phyloP scores from a whole-genome alignment of 176 grass and related monocot genomes.

The Zea luxurians region DNA sequence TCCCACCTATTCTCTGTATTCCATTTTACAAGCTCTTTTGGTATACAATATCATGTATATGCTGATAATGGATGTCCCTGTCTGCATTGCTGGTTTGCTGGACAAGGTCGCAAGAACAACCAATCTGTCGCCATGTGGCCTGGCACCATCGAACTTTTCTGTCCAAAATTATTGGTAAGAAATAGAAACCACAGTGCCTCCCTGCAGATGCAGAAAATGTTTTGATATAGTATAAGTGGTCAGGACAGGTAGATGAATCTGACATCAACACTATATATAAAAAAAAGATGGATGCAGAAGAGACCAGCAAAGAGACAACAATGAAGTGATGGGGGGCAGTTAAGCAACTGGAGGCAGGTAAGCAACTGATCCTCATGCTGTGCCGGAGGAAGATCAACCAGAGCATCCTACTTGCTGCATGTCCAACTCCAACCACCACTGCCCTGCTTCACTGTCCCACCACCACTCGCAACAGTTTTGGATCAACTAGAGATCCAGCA shows the following conservation, averaged over 20 bases:
- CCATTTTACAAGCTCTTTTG: neutral
- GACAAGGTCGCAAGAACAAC: slow-evolving; percentile 9
- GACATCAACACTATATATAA: neutral
- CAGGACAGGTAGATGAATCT: slow-evolving; percentile 21
- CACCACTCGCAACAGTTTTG: neutral
- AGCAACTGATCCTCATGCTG: slow-evolving; percentile 3
- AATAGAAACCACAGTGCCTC: neutral
- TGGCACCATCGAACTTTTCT: neutral
- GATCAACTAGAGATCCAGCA: slow-evolving; percentile 1
- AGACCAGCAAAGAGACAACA: neutral
- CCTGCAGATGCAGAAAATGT: neutral
- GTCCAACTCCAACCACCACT: slow-evolving; percentile 15
- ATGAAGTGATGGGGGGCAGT: slow-evolving; percentile 9
- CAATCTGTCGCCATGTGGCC: neutral
- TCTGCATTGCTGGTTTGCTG: slow-evolving; percentile 1
- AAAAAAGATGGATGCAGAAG: neutral
- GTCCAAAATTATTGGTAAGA: slow-evolving; percentile 11
- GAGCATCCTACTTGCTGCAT: neutral
- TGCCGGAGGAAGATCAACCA: slow-evolving; percentile 17
- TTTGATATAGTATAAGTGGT: neutral
- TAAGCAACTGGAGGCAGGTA: slow-evolving; percentile 25
- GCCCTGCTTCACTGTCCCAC: slow-evolving; percentile 21
- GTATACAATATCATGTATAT: neutral
- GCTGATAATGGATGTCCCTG: neutral
- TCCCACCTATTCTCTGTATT: neutral